These are phyloP conservation scores for Tetrahymena malaccensis DNA, from an alignment of 73 alveolate species.

Conservation along the genomic window DNA sequence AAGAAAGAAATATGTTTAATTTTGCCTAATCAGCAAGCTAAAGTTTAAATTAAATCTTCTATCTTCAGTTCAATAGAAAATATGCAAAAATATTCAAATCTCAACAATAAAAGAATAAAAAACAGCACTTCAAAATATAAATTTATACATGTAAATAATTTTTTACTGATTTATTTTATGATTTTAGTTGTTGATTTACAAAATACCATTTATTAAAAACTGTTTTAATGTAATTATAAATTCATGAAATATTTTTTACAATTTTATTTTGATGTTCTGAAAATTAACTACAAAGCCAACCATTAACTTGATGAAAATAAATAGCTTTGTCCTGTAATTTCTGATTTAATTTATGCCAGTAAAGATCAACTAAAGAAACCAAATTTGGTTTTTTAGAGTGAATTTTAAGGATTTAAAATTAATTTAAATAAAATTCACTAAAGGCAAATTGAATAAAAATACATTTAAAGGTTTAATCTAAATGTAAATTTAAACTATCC, in stretches of 20 bases:
- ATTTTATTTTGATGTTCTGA: background rate
- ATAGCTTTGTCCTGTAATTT: background rate
- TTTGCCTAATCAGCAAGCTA: background rate
- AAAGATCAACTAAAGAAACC: background rate
- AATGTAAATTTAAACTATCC: too few relatives aligned
- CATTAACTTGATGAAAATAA: background rate
- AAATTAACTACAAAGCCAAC: background rate
- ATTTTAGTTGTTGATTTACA: background rate
- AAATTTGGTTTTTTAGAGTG: background rate
- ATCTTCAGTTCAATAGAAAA: background rate
- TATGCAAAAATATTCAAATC: too few relatives aligned
- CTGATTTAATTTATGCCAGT: background rate
- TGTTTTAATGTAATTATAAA: background rate
- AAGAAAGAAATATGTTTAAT: too few relatives aligned
- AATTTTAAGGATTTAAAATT: background rate
- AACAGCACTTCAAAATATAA: too few relatives aligned
- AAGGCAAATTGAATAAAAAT: background rate
- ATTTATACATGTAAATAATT: background rate
- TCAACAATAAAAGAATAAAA: background rate
- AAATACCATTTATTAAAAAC: too few relatives aligned
- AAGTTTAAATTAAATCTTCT: too few relatives aligned
- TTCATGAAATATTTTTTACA: background rate
- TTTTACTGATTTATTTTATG: too few relatives aligned
- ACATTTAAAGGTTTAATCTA: too few relatives aligned
- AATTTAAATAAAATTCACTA: background rate